Conservation (phyloP, 768 basidiomycete species). For the Mycena filopes region DNA sequence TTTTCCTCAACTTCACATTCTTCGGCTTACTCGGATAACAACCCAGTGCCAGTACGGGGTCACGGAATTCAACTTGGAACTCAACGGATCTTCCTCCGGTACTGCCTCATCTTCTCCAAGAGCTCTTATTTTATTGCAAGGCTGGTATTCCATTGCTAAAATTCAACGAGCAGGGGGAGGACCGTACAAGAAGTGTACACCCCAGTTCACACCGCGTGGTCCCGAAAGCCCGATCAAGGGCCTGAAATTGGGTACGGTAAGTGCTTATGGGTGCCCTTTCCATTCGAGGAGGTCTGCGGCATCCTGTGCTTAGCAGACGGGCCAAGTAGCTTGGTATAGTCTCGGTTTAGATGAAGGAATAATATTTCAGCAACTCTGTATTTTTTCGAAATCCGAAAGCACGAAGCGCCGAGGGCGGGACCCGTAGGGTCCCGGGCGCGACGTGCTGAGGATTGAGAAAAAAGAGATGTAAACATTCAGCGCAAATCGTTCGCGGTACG, state of each 20-base stretch:
- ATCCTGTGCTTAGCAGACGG: too few species aligned
- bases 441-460: too few species aligned
- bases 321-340: too few species aligned
- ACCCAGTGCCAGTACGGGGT: not conserved
- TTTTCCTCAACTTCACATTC: not conserved
- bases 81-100: not conserved
- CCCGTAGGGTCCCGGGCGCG: too few species aligned
- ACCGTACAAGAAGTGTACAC: constrained; percentile 1
- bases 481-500: too few species aligned
- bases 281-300: too few species aligned
- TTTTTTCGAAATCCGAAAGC: too few species aligned
- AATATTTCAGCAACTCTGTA: too few species aligned
- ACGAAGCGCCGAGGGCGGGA: too few species aligned
- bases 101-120: not conserved
- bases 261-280: constrained; percentile 2
- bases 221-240: not conserved
- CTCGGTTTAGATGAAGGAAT: too few species aligned
- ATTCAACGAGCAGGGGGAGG: not conserved
- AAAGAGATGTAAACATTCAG: too few species aligned
- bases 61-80: constrained; percentile 1
- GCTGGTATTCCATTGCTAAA: not conserved
- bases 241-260: not conserved
- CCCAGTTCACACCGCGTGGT: not conserved
- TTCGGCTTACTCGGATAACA: not conserved
- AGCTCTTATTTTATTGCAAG: not conserved